Evolutionary conservation across 176 grass and related monocot genomes (phyloP).

Genomic region (Carex cristatella): DNA sequence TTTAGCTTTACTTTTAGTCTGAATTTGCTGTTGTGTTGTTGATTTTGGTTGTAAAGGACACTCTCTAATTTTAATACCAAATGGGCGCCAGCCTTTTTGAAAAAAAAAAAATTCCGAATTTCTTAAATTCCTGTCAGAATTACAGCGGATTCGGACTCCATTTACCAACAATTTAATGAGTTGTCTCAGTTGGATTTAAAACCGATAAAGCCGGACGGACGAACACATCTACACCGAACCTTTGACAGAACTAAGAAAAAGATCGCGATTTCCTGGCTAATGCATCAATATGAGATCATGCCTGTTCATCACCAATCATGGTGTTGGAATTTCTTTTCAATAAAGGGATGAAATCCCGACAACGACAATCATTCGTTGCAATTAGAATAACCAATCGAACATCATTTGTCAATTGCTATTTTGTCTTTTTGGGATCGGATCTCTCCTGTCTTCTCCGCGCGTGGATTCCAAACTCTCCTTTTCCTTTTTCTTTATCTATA

Average conservation of each 20-base stretch:
- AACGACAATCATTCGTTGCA: constrained; percentile 8
- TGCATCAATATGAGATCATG: background rate
- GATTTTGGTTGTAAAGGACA: too few species aligned
- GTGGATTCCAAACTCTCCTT: background rate
- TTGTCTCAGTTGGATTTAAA: too few species aligned
- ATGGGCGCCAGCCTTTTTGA: too few species aligned
- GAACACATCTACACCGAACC: too few species aligned
- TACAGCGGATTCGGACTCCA: too few species aligned
- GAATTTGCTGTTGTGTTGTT: too few species aligned
- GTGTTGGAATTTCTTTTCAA: background rate
- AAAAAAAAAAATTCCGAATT: too few species aligned
- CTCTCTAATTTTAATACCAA: too few species aligned
- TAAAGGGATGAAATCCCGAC: background rate
- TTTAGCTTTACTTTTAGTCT: too few species aligned
- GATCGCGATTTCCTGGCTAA: background rate
- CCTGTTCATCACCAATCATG: constrained; percentile 2
- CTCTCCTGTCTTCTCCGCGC: constrained; percentile 10
- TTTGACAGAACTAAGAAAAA: background rate
- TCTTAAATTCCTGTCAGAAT: too few species aligned
- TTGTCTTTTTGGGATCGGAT: constrained; percentile 10
- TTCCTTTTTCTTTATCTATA: background rate
- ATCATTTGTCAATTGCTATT: constrained; percentile 5
- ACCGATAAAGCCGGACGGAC: too few species aligned
- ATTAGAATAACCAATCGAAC: background rate
- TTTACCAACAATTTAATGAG: too few species aligned